Conservation (phyloP, 768 basidiomycete species). For the Pleurotus tuoliensis region DNA sequence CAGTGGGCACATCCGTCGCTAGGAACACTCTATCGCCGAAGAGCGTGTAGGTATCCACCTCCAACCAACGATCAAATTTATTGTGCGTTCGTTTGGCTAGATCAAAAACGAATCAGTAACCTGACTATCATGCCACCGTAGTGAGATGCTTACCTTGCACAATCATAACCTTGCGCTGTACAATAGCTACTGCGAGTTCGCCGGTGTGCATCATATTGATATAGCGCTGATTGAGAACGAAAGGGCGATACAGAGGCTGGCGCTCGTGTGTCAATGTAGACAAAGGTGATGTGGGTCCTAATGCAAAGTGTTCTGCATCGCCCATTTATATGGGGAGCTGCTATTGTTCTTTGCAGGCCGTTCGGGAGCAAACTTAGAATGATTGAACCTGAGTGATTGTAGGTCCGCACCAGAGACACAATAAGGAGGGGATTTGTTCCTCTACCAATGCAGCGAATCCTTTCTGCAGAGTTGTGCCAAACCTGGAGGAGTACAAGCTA, state of each 20-base stretch:
- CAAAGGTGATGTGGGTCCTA: not conserved
- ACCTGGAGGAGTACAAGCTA: not conserved
- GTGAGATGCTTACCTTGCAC: conserved; percentile 49
- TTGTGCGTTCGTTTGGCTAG: conserved; percentile 56
- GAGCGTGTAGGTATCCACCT: conserved; percentile 61
- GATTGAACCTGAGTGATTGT: not conserved
- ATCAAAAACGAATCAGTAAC: not conserved
- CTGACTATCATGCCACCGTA: too few relatives aligned
- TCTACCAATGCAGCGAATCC: not conserved
- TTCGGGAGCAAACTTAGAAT: not conserved
- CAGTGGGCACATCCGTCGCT: conserved; percentile 51
- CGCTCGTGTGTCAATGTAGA: not conserved
- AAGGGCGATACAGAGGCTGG: too few relatives aligned
- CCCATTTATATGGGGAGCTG: not conserved
- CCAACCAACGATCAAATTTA: conserved; percentile 53
- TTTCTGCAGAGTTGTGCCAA: not conserved
- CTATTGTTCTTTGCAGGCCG: conserved; percentile 1
- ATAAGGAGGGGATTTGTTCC: not conserved
- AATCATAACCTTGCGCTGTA: conserved; percentile 64
- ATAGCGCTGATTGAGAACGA: not conserved
- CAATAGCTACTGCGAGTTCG: conserved; percentile 63
- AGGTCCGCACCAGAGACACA: not conserved
- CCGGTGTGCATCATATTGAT: conserved; percentile 45
- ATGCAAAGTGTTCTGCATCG: too few relatives aligned
- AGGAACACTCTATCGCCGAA: conserved; percentile 69